Evolutionary conservation across 805 yeast species (phyloP), one percentile per base, ranked within the genome.

Genomic region (Kodamaea nitidulidarum): DNA sequence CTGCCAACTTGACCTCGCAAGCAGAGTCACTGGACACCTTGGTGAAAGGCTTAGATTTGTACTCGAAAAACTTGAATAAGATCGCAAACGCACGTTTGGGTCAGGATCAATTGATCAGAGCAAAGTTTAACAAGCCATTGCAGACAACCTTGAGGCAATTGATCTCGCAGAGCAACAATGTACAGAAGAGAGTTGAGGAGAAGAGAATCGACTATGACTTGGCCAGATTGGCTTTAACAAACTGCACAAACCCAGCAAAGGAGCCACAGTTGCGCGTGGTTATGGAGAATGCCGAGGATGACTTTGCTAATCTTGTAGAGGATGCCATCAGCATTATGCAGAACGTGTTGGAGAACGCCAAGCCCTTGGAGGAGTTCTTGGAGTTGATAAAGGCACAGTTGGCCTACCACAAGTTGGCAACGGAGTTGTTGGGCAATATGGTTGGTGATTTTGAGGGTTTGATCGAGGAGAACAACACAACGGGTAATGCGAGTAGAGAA

Each of bases 281-380:
- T 47, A 81, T 87, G 75, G 95, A 87, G 62, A 76, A 81, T 45
- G 80, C 87, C 37, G 96, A 87, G 65, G 96, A 87, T 54, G 90
- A 84, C 54, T 87, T 87, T 60, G 95, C 93, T 34, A 86, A 84
- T 50, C 83, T 90, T 16, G 88, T 88, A 25, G 95, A 87, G 65
- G 93, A 84, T 54, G 93, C 95, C 28, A 87, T 86, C 39, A 68
- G 80, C 28, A 78, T 83, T 43, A 82, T 87, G 90, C 86, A 81
- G 66, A 80, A 81, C 56, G 90, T 84, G 20, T 75, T 87, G 48
- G 80, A 81, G 41, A 71, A 80, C 40, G 79, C 88, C 15, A 75
- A 78, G 50, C 83, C 88, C 12, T 70, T 84, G 49, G 73, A 77
- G 37, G 81, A 81, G 57, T 65, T 86, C 42, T 69, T 73, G 44